Conservation (phyloP, 164 flowering plant species). For the Stephania yunnanensis region DNA sequence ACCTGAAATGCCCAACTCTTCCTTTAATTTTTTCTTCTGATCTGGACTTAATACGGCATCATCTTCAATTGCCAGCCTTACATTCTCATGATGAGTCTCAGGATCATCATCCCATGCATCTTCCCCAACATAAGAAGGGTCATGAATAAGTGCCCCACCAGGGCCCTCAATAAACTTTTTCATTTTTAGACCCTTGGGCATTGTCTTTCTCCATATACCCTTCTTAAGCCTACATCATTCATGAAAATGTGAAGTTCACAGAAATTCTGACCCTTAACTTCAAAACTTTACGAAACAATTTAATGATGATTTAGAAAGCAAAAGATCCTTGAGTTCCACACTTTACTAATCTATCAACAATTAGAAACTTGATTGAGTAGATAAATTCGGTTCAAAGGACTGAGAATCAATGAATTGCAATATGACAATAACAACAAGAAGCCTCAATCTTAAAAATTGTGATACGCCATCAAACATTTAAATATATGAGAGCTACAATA, state of each 20-base stretch:
- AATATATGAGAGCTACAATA: background rate
- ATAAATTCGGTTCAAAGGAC: background rate
- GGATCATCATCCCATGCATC: conserved; percentile 89
- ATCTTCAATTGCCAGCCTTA: conserved; percentile 41
- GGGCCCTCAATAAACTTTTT: conserved; percentile 78
- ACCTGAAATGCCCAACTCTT: conserved; percentile 71
- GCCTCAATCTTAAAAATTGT: background rate
- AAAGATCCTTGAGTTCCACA: background rate
- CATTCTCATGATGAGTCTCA: conserved; percentile 32
- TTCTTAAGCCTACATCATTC: conserved; percentile 58
- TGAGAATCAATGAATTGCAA: background rate
- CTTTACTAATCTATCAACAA: background rate
- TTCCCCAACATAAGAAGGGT: conserved; percentile 81
- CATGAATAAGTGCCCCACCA: conserved; percentile 67
- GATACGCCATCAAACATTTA: background rate
- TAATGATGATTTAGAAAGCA: background rate
- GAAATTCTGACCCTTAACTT: background rate
- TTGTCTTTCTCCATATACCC: conserved; percentile 84
- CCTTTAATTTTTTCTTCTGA: conserved; percentile 43
- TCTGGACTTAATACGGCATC: conserved; percentile 38
- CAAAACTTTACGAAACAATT: background rate
- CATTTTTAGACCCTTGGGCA: conserved; percentile 84
- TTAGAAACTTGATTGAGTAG: background rate
- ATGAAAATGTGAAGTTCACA: background rate
- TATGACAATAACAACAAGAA: no score